Base-by-base conservation (phyloP, 495 filamentous ascomycete species). In the Cercophora newfieldiana region DNA sequence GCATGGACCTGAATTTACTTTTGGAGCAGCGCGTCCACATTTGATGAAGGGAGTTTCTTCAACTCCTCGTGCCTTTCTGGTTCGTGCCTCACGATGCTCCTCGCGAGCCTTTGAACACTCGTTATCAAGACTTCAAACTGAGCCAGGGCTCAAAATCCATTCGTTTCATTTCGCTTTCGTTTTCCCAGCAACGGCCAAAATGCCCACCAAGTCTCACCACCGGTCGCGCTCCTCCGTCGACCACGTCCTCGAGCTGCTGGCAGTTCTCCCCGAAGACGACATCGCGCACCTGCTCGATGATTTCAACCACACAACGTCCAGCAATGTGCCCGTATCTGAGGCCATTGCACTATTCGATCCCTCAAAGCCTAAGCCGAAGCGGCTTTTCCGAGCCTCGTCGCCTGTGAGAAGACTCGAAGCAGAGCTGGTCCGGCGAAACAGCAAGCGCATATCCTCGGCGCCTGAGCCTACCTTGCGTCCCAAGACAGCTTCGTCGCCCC, bases 171-270 rank as follows among this genome's bases (percentile, higher is more conserved):
- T n/a, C 33, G 21, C 37, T 22, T n/a, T 59, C 47, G n/a, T 30
- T 33, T 64, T 64, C 8, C 26, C 18, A 29, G 14, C 25, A 44
- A 63, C 57, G 49, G 25, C 62, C 65, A 69, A 65, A 14, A 78
- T 78, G 76, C 62, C 76, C 22, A 68, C 67, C 68, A 71, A 71
- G 51, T 66, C 73, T 50, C 77, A 74, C 59, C 69, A 69, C 51
- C 72, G 74, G 49, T 70, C 70, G 54, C 68, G 70, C 22, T 79
- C 77, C 47, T 79, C 77, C 14, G 68, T 79, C 68, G 77, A 79
- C 74, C 75, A 73, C 19, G 75, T 77, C 67, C 67, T 79, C 29
- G 74, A 75, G 60, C 74, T 79, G 68, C 73, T 79, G 65, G 69
- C 71, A 54, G 77, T 78, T 62, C 68, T 79, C 30, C 72, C 75